phyloP scores from a whole-genome alignment of 73 alveolate species.

The Tetrahymena thermophila region DNA sequence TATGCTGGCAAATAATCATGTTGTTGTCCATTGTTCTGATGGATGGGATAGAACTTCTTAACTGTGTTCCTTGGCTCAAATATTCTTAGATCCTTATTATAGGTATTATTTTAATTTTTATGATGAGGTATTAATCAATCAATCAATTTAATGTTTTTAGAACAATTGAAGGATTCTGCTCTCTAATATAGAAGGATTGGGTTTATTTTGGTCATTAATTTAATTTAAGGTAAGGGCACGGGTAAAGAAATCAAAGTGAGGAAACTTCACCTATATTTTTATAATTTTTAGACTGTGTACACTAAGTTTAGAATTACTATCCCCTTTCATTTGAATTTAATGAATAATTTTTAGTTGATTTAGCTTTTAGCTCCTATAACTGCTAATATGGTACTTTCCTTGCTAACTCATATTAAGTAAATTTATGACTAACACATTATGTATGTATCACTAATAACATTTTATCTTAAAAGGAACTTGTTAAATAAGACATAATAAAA shows the following conservation, averaged over 20 bases:
- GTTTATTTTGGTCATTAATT: conserved; percentile 89
- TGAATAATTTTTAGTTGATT: conserved; percentile 51
- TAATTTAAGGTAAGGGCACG: conserved; percentile 72
- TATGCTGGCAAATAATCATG: conserved; percentile 20
- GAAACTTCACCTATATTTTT: conserved; percentile 83
- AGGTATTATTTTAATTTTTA: background rate
- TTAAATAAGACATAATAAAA: background rate
- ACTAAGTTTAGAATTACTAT: conserved; percentile 66
- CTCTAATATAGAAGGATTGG: conserved; percentile 86
- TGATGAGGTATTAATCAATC: background rate
- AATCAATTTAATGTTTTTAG: background rate
- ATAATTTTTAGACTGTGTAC: conserved; percentile 80
- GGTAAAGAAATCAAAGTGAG: conserved; percentile 41
- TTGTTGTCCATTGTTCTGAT: conserved; percentile 90
- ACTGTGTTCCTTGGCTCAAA: conserved; percentile 68
- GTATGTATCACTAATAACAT: too few relatives aligned
- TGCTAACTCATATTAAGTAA: conserved; percentile 53
- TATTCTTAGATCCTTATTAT: conserved; percentile 81
- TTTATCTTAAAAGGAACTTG: background rate
- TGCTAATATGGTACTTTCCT: conserved; percentile 90
- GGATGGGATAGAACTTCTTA: conserved; percentile 98
- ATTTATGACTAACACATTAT: background rate
- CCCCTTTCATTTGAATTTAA: conserved; percentile 78
- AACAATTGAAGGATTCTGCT: conserved; percentile 83
- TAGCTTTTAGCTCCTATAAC: conserved; percentile 59